Evolutionary conservation across 352 stramenopile species (phyloP), one percentile per base, ranked within the genome.

Genomic region (Phytopythium helicoides): DNA sequence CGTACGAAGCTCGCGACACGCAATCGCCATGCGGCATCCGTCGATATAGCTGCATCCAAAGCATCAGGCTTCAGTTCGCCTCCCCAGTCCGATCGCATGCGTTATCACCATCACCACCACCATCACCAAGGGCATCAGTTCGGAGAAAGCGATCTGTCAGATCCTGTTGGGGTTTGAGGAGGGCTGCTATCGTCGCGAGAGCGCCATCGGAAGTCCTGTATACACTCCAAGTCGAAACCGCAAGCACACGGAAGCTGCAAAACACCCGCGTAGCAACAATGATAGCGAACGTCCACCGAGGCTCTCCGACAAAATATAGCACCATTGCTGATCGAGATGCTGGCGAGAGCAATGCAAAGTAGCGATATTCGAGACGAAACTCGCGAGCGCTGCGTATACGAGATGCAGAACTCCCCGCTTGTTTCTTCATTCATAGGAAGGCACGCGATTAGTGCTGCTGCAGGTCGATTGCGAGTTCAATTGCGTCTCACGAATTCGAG

Each of bases 391-490:
- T 71, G 47, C 22, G 71, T 70, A 8, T 87, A 86, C 40, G 61
- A 76, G 61, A 77, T 90, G 71, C 76, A 65, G 42, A 85, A 90
- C 52, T 90, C 76, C 15, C 80, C 80, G 4, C 46, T 90, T 5
- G 76, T 90, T 15, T 58, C 67, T 2, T 67, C 66, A 8, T 88
- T 88, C 39, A 52, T 88, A 23, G 66, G 71, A 46, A 60, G 64
- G 1, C 76, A 87, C 41, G 51, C 84, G 9, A 62, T 90, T 11
- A 63, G 83, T 25, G 57, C 70, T 9, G 86, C 82, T 37, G 63
- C 75, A 0, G 50, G 47, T 3, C 61, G 72, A 12, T 39, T 90
- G 16, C 67, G 65, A 15, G 73, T 88, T 3, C 71, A 87, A 59
- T 64, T 90, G 19, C 68, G 70, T 3, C 45, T 90, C n/a, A 86